Evolutionary conservation across 164 flowering plant species (phyloP).

Genomic region (Paratinospora sagittata): DNA sequence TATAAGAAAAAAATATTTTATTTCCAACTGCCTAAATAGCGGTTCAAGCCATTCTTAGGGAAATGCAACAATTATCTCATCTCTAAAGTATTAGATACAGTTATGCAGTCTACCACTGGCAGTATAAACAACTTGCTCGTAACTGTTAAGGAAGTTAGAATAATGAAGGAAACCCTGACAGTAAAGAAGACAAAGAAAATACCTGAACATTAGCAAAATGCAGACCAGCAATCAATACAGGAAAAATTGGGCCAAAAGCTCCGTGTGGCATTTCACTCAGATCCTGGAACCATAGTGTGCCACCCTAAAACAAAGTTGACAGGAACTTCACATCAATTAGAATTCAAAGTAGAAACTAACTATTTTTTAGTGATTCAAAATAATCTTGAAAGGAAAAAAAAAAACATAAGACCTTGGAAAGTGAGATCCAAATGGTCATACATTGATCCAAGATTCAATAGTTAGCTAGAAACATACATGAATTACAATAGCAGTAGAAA

Average conservation of each 20-base stretch:
- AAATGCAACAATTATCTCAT: not conserved
- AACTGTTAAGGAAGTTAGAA: not conserved
- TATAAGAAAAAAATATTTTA: not conserved
- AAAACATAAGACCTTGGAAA: not conserved
- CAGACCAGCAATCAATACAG: constrained; percentile 33
- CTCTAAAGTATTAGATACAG: not conserved
- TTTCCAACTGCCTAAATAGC: not conserved
- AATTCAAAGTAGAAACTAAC: not conserved
- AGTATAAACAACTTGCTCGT: not conserved
- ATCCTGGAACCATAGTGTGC: constrained; percentile 71
- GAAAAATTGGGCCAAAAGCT: constrained; percentile 49
- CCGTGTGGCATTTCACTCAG: constrained; percentile 67
- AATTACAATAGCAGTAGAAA: not conserved
- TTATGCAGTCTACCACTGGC: not conserved
- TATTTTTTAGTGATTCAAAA: not conserved
- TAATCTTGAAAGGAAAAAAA: not conserved
- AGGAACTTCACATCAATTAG: not conserved
- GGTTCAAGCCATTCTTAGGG: not conserved
- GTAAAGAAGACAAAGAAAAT: constrained; percentile 4
- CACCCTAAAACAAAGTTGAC: constrained; percentile 52
- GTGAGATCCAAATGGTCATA: not conserved
- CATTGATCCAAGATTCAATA: not conserved
- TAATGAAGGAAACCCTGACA: not conserved
- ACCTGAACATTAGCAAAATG: constrained; percentile 59
- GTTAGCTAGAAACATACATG: not conserved